Evolutionary conservation across 106 monocot genomes (phyloP), one percentile per base, ranked within the genome.

Genomic region (Dendrobium nobile): DNA sequence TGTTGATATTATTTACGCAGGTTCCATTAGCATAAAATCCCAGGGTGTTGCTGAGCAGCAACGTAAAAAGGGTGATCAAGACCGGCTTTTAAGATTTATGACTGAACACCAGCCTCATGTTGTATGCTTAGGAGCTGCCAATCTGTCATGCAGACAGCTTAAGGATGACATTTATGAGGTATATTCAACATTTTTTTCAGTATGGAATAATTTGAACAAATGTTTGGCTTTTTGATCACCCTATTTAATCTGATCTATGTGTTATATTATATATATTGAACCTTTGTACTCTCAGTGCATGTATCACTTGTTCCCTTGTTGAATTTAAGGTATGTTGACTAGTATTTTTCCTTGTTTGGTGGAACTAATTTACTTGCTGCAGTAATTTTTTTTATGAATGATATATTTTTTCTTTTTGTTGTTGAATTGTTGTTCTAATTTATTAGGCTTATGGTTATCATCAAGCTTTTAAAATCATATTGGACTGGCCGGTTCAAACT

Each of bases 161-260:
- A 99, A 93, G 82, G 99, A 99, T 88, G 95, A 99, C 70, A 95
- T 99, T 54, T 93, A 91, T 84, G 99, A 99, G 91, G 99, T 99
- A 83, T 17, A 77, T 47, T 11, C 43, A 26, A 41, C 33, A 75
- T 75, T 33, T 20, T 19, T 78, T 41, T 78, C 5, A 20, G 26
- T 58, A 18, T 56, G 13, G 19, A 37, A 51, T 11, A 37, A 78
- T 11, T 54, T 51, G 15, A 19, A 54, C 47, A 54, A 75, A 45
- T 44, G 3, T 45, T 7, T 75, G 37, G 75, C 19, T 18, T 31
- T 9, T n/a, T n/a, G 41, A 44, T 77, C 7, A 41, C 2, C 51
- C 59, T 41, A 19, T 20, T 41, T 41, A 61, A 22, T 20, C 3
- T 61, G 22, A 61, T 61, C 22, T 61, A 22, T 61, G 20, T 22